Evolutionary conservation across 441 rosid genomes (phyloP).

Genomic region (Syzygium syzygioides): DNA sequence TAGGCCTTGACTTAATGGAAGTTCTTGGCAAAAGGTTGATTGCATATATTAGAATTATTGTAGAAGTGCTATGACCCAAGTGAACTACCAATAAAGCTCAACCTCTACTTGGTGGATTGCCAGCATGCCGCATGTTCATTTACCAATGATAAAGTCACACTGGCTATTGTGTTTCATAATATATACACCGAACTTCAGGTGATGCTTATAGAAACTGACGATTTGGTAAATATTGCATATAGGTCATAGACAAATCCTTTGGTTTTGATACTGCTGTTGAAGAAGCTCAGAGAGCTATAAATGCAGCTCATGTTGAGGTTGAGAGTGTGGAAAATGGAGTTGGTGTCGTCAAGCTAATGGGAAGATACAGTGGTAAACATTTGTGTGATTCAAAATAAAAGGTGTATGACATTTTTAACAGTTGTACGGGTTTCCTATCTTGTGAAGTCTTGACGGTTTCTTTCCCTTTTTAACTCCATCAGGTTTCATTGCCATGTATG

Average conservation of each 20-base stretch:
- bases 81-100: neutral
- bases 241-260: conserved; percentile 75
- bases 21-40: neutral
- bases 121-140: neutral
- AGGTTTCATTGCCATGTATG: conserved; percentile 72
- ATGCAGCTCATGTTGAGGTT: conserved; percentile 80
- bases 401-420: neutral
- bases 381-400: neutral
- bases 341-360: conserved; percentile 73
- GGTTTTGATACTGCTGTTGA: conserved; percentile 76
- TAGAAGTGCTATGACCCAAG: neutral
- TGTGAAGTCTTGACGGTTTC: neutral
- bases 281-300: conserved; percentile 75
- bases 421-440: neutral
- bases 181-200: neutral
- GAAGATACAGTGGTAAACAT: conserved; percentile 63
- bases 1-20: neutral
- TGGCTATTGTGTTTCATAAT: neutral
- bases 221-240: neutral
- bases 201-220: neutral
- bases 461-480: conserved; percentile 13
- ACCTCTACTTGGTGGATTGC: neutral
- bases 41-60: neutral
- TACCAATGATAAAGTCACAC: neutral
- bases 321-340: conserved; percentile 76